Evolutionary conservation across 305 asterid genomes (phyloP), one percentile per base, ranked within the genome.

Genomic region (Euphrasia arctica): DNA sequence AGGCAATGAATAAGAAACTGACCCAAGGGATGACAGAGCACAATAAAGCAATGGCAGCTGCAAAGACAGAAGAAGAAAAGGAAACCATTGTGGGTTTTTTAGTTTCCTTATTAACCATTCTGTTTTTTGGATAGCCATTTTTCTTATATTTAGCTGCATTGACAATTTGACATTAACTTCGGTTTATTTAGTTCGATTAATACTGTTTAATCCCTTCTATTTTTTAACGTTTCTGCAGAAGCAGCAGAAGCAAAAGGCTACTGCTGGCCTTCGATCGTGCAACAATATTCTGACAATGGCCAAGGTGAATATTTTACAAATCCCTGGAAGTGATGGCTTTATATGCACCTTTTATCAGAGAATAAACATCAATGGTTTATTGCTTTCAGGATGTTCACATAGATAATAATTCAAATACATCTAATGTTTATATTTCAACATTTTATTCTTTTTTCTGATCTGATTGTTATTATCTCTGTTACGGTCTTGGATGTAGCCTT

Each of bases 1-100:
- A 77, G 72, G 80, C 97, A 8, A 85, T 84, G 93, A 87, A 78
- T 65, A 92, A 92, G 88, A 92, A 92, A 73, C 71, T 90, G 78
- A 88, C 95, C 59, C 97, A 89, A 74, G 98, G 97, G 64, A 92
- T 92, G 97, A 78, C 84, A 14, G 95, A 89, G 66, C 98, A 87
- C 78, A 92, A 87, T 70, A 92, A 90, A 82, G 88, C 97, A 64
- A 70, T 85, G 86, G 77, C 88, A 63, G 91, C 97, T 71, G 97
- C 97, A 28, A 92, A 89, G 77, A 77, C 95, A 32, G 95, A 84
- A 43, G 94, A 92, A 55, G 98, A 85, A 71, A 89, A 80, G 74
- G 87, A 87, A 62, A 70, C 62, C 14, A 81, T 92, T 74, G 96
- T 92, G 77, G 18, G 94, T 79, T 71, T 59, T 25, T 63, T 22